Base-by-base conservation (phyloP, 176 grass and related monocot species). In the Phoenix roebelenii region DNA sequence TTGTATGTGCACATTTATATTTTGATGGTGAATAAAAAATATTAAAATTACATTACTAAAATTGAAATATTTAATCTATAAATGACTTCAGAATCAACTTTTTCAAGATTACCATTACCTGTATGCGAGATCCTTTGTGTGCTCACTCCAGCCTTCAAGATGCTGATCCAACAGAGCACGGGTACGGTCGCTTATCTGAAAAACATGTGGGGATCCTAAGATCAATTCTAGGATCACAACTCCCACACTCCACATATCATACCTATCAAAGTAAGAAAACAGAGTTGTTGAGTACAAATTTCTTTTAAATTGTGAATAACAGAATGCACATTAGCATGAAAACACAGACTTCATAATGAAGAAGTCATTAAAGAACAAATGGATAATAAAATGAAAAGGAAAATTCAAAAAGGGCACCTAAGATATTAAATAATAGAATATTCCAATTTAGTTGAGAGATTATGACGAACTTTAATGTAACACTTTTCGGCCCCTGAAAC, bases 161-260 rank as follows among this genome's bases (percentile, higher is more conserved):
- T 58, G 83, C 58, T 96, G 83, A 60, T 96, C 83, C 86, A 96
- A 77, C 48, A 90, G 72, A 75, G 74, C 70, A 35, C 75, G 87
- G 28, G 87, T 82, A 25, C 78, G 87, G 50, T 85, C 87, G 30
- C 75, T 85, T 75, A 96, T 90, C 74, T 90, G 77, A 68, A 96
- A 96, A 55, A 90, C 87, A 79, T 96, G 86, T 51, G 92, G 92
- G 28, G 92, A 90, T 79, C 92, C 92, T 70, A 88, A 39, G 74
- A 96, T 82, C 67, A 96, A 79, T 76, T 96, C 92, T 71, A 96
- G 75, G 80, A 96, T 96, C 69, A 96, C 80, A 67, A 96, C 92
- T 87, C 92, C 92, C 53, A 90, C 75, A 58, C 92, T 96, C 92
- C 92, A 96, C 50, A 96, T 88, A 64, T 96, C 92, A 73, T 96